These are phyloP conservation scores for Solanum hybrid DNA, from an alignment of 305 asterid species.

Conservation along the genomic window DNA sequence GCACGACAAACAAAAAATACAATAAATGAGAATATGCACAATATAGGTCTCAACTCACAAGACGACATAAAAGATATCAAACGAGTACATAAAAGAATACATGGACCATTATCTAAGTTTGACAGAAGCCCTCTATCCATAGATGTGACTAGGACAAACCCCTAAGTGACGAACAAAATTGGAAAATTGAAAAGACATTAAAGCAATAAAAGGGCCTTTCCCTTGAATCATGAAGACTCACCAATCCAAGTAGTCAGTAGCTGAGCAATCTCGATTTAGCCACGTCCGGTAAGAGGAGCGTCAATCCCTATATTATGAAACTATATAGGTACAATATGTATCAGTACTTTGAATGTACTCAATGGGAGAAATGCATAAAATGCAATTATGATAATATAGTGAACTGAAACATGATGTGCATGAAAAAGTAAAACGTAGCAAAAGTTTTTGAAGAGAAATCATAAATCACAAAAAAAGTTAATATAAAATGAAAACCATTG, in stretches of 20 bases:
- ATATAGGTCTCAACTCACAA: not conserved
- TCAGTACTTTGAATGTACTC: not conserved
- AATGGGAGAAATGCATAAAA: not conserved
- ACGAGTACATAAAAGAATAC: not conserved
- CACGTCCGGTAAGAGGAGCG: not conserved
- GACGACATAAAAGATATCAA: not conserved
- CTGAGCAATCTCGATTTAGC: not conserved
- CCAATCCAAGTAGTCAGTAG: not conserved
- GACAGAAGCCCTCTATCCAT: not conserved
- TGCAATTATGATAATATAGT: not conserved
- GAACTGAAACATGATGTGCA: not conserved
- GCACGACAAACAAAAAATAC: not conserved
- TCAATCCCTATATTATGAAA: not conserved
- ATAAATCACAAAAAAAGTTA: not conserved
- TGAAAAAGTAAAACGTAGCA: not conserved
- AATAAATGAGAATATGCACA: not conserved
- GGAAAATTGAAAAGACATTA: too few relatives aligned
- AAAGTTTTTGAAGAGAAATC: not conserved
- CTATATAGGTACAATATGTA: not conserved
- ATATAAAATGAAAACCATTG: not conserved
- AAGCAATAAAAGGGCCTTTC: not conserved
- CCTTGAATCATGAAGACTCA: not conserved
- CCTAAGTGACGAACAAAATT: not conserved
- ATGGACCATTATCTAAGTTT: not conserved
- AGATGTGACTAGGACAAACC: not conserved